Evolutionary conservation across 1,139 yeast genomes (phyloP).

Genomic region (Saccharomyces pastorianus): DNA sequence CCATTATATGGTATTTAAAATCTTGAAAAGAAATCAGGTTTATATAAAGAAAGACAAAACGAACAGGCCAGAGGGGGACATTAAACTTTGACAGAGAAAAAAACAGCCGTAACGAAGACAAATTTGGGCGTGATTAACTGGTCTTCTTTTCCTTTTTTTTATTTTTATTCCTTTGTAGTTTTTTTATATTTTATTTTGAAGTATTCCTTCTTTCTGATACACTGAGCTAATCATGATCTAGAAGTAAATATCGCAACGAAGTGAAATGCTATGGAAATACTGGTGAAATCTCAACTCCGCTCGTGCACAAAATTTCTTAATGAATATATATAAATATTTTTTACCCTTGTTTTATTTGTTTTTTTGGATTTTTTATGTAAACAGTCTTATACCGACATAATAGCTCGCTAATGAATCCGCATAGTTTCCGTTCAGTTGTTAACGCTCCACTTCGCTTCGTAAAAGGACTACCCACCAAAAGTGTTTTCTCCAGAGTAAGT

Average conservation of each 20-base stretch:
- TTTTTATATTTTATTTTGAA: not conserved
- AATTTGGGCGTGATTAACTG: too few species aligned
- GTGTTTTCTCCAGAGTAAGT: slow-evolving; percentile 85
- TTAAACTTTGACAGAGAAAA: not conserved
- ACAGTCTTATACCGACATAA: not conserved
- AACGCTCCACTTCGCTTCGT: not conserved
- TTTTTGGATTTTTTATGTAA: not conserved
- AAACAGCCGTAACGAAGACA: too few species aligned
- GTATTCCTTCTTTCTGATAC: not conserved
- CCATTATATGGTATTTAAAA: not conserved
- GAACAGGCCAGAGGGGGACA: not conserved
- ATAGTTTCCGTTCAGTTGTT: not conserved
- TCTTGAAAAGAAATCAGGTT: not conserved
- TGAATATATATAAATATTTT: not conserved
- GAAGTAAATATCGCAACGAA: not conserved
- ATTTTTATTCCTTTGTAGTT: not conserved
- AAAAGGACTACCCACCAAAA: slow-evolving; percentile 40
- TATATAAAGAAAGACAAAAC: not conserved
- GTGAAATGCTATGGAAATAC: not conserved
- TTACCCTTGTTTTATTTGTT: not conserved
- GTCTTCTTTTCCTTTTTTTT: too few species aligned
- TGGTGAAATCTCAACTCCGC: not conserved
- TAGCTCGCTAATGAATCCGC: not conserved
- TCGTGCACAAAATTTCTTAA: not conserved
- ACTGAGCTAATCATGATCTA: not conserved